Evolutionary conservation across 1,139 yeast genomes (phyloP).

Genomic region (Candida sojae): DNA sequence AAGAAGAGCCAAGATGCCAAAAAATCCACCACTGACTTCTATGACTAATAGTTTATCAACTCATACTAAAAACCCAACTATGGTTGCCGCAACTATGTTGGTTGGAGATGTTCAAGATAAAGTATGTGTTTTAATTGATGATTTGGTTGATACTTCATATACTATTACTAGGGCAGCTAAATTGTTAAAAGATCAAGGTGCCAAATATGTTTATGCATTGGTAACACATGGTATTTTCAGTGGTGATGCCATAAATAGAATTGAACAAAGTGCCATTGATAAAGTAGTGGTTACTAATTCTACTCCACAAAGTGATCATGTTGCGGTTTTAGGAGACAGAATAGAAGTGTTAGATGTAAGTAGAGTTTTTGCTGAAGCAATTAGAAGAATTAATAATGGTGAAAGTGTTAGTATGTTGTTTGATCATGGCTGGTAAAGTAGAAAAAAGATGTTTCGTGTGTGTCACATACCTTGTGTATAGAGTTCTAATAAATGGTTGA

Average conservation of each 20-base stretch:
- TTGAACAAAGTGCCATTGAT: conserved; percentile 72
- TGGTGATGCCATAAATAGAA: conserved; percentile 83
- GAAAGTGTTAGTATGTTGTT: conserved; percentile 93
- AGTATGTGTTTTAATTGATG: conserved; percentile 87
- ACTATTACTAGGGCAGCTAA: conserved; percentile 93
- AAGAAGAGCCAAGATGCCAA: conserved; percentile 58
- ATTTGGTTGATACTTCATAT: conserved; percentile 89
- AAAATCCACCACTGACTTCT: conserved; percentile 30
- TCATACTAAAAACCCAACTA: conserved; percentile 15
- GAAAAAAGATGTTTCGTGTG: too few species aligned
- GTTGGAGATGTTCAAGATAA: conserved; percentile 90
- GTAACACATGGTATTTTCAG: conserved; percentile 93
- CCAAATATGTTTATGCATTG: conserved; percentile 79
- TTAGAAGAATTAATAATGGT: conserved; percentile 94
- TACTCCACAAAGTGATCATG: conserved; percentile 75
- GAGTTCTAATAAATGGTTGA: too few species aligned
- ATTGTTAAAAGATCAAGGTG: conserved; percentile 90
- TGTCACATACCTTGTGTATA: too few species aligned
- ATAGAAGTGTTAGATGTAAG: conserved; percentile 88
- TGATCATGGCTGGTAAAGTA: conserved; percentile 71
- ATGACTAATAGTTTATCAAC: conserved; percentile 9
- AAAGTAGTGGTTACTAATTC: conserved; percentile 90
- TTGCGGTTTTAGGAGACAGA: conserved; percentile 56
- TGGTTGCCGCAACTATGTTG: conserved; percentile 77
- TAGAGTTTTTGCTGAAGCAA: conserved; percentile 87